Percentiles rank a stretch among this genome's conserved stretches.
Conservation (phyloP, 2,329 filamentous ascomycete genomes). For the Aspergillus sp. region DNA sequence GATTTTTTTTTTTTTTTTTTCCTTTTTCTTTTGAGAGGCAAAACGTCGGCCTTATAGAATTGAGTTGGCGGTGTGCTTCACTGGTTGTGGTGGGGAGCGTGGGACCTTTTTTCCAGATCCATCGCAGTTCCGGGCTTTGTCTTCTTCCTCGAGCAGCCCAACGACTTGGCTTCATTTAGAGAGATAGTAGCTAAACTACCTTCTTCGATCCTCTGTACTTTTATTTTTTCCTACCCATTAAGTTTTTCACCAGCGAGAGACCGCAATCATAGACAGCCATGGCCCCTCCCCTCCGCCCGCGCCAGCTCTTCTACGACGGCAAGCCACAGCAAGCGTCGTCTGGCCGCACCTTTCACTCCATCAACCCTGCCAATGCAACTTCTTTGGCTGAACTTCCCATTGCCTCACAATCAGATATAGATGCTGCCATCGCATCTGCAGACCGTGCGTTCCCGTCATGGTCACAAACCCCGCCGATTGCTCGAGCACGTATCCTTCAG, state of each 20-base stretch:
- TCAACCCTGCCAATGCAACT: constrained; percentile 71
- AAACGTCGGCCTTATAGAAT: neutral
- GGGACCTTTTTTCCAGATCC: neutral
- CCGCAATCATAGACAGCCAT: constrained; percentile 13
- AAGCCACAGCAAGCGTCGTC: constrained; percentile 61
- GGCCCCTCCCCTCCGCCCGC: constrained; percentile 45
- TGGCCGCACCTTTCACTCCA: constrained; percentile 64
- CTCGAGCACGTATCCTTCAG: constrained; percentile 74
- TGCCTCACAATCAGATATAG: constrained; percentile 66
- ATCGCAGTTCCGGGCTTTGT: neutral
- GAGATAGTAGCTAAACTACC: neutral
- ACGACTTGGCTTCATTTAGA: neutral
- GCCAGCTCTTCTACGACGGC: constrained; percentile 75
- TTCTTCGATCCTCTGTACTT: neutral
- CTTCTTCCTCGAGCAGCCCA: neutral
- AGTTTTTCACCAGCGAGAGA: neutral
- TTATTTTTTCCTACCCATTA: constrained; percentile 1
- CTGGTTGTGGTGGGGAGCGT: neutral
- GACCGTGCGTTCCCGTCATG: constrained; percentile 70
- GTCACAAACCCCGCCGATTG: constrained; percentile 72
- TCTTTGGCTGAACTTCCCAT: constrained; percentile 70
- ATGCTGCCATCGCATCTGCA: constrained; percentile 71
- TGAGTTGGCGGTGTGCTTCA: neutral
- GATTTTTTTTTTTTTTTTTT: too few relatives aligned
- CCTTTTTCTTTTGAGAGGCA: neutral